Evolutionary conservation across 106 monocot species (phyloP).

Genomic region (Platanthera guangdongensis): DNA sequence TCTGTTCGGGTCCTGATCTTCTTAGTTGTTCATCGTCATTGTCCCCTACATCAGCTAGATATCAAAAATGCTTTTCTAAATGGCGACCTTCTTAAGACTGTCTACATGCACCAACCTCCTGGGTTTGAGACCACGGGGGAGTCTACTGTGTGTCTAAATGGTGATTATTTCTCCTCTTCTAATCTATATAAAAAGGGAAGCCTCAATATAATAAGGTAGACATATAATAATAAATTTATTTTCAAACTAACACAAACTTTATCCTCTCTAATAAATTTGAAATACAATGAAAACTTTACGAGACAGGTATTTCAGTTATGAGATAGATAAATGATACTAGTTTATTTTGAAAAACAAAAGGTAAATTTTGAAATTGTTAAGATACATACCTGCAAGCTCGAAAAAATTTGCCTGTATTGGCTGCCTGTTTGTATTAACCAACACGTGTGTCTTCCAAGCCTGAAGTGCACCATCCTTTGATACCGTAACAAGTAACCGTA

Average conservation of each 20-base stretch:
- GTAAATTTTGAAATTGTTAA: not conserved
- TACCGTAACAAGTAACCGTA: conserved; percentile 75
- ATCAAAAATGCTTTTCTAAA: no score
- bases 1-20: no score
- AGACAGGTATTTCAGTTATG: not conserved
- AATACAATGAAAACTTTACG: not conserved
- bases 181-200: no score
- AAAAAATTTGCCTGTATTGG: conserved; percentile 91
- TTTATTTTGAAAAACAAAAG: not conserved
- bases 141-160: no score
- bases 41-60: no score
- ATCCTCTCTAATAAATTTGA: not conserved
- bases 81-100: no score
- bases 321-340: not conserved
- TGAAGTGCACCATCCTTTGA: conserved; percentile 84
- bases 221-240: no score
- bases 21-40: no score
- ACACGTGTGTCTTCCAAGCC: conserved; percentile 85
- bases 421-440: conserved; percentile 75
- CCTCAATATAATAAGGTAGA: no score
- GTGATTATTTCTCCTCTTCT: no score
- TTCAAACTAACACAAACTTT: not conserved
- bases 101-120: no score
- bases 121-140: no score
- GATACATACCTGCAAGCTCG: conserved; percentile 71